Evolutionary conservation across 306 rosid genomes (phyloP).

Genomic region (Trifolium pratense): DNA sequence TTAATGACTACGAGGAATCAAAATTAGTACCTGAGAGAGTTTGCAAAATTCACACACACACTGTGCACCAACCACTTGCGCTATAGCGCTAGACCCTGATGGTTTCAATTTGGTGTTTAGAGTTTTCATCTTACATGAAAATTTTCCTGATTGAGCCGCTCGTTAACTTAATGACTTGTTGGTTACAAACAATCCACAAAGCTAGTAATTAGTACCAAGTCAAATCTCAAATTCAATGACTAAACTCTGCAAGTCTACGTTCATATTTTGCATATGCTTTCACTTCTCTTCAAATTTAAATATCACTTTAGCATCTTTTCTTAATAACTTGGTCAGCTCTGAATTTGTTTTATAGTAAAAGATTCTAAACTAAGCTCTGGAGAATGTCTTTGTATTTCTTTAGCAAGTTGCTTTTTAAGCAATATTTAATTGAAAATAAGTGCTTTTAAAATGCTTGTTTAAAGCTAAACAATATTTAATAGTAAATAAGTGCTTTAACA

Average conservation of each 20-base stretch:
- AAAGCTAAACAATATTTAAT: slow-evolving; percentile 23
- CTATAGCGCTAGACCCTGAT: not conserved
- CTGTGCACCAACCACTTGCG: not conserved
- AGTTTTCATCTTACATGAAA: not conserved
- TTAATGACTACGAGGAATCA: not conserved
- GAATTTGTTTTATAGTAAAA: slow-evolving; percentile 25
- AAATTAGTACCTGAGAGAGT: not conserved
- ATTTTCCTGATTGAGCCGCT: not conserved
- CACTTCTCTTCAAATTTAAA: slow-evolving; percentile 16
- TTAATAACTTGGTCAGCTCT: slow-evolving; percentile 5
- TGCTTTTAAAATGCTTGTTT: slow-evolving; percentile 24
- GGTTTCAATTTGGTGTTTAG: slow-evolving; percentile 21
- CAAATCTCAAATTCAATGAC: slow-evolving; percentile 25
- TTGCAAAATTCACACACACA: not conserved
- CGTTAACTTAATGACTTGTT: too few relatives aligned
- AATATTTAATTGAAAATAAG: slow-evolving; percentile 22
- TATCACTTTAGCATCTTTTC: too few relatives aligned
- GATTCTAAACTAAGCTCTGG: slow-evolving; percentile 22
- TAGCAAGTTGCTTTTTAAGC: slow-evolving; percentile 24
- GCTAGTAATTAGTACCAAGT: too few relatives aligned
- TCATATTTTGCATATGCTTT: slow-evolving; percentile 26
- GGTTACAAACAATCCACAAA: not conserved
- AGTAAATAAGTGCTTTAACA: slow-evolving; percentile 17
- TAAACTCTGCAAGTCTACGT: slow-evolving; percentile 16
- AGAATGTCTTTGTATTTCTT: slow-evolving; percentile 34